These are phyloP conservation scores for Cytidiella melzeri DNA, from an alignment of 768 basidiomycete species.

Conservation along the genomic window DNA sequence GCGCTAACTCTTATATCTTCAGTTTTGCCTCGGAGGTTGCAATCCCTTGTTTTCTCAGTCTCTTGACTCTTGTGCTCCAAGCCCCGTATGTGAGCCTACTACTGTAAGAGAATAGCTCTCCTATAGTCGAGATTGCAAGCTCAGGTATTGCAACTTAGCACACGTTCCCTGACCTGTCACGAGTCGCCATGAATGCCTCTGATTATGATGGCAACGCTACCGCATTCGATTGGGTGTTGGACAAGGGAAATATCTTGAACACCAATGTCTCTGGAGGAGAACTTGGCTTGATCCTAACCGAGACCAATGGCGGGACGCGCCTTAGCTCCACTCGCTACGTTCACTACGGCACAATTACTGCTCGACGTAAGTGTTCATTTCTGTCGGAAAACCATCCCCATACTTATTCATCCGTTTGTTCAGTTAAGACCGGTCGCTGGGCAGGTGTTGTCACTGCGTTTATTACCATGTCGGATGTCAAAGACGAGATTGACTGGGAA, in stretches of 20 bases:
- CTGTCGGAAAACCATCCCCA: conserved; percentile 11
- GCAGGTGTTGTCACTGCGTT: conserved; percentile 78
- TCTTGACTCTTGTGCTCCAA: conserved; percentile 61
- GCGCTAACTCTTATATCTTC: not conserved
- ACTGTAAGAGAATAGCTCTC: conserved; percentile 42
- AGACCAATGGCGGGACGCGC: conserved; percentile 70
- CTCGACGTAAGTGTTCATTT: conserved; percentile 38
- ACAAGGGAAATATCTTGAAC: conserved; percentile 61
- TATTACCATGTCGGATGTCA: conserved; percentile 76
- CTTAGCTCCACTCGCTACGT: conserved; percentile 77
- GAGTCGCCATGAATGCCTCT: conserved; percentile 60
- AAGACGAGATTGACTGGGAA: conserved; percentile 88
- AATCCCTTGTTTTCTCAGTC: conserved; percentile 66
- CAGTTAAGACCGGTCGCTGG: conserved; percentile 79
- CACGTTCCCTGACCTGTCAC: conserved; percentile 57
- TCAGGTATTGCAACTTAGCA: conserved; percentile 32
- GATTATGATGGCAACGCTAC: conserved; percentile 71
- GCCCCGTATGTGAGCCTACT: conserved; percentile 62
- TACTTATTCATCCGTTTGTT: not conserved
- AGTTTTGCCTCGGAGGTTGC: conserved; percentile 88
- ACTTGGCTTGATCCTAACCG: conserved; percentile 59
- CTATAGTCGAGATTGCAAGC: not conserved
- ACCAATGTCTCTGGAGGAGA: conserved; percentile 58
- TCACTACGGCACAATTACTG: conserved; percentile 73
- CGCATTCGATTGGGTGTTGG: conserved; percentile 66